Evolutionary conservation across 2,329 filamentous ascomycete genomes (phyloP), one percentile per base, ranked within the genome.

Genomic region (Talaromyces islandicus): DNA sequence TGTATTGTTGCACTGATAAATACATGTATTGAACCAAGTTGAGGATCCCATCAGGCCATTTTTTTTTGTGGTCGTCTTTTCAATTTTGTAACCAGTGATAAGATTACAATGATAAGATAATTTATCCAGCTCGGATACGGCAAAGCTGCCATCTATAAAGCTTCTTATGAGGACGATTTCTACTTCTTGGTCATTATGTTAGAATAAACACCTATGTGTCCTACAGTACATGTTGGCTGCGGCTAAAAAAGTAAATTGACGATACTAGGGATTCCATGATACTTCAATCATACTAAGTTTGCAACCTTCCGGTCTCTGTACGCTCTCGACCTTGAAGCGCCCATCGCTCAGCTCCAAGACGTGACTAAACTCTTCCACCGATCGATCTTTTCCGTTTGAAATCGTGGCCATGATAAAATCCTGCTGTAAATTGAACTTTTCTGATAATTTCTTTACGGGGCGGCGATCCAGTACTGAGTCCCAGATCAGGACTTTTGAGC

Each of bases 381-480:
- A n/a, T 21, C 52, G 52, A 35, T 54, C 52, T 19, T 35, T 54
- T 6, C 52, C 52, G 30, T 54, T 54, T 5, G 52, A 54, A 38
- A 54, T 54, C 5, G 52, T 54, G 12, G 52, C 52, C 52, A 54
- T 54, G 52, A 54, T 54, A 21, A 54, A 54, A 21, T 54, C 52
- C 19, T 54, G 52, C 17, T 19, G 52, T 7, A 54, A n/a, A 35
- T 54, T 54, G 52, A 54, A 54, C 52, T 38, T 54, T 10, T 21
- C 52, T 19, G 52, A 35, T 17, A 54, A 38, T 32, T 54, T 54
- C 29, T 38, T 54, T 21, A 30, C 21, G 12, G 52, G 52, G 27
- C 30, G 27, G 27, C 21, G 7, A 32, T 35, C 52, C 27, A 53
- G 27, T 53, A 54, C 29, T 19, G 52, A 54, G 30, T 54, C 52